Evolutionary conservation across 768 basidiomycete species (phyloP), one percentile per base, ranked within the genome.

Genomic region (Pleurotus eryngii): DNA sequence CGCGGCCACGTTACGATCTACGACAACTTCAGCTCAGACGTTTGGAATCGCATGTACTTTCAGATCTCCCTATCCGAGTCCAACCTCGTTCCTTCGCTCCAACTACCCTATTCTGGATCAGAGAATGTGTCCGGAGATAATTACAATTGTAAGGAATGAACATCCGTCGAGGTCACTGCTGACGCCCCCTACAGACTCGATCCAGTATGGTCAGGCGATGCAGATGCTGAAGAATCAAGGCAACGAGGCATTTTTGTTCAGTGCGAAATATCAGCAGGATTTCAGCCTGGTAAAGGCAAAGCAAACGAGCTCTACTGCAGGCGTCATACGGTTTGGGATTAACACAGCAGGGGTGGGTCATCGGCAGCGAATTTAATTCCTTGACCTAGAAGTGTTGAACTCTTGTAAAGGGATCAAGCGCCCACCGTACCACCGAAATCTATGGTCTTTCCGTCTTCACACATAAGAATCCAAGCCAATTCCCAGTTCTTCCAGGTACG

Each of bases 191-290:
- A 17, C 46, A 53, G 50, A 53, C 20, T 20, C 27, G 37, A 53
- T 53, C 50, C 20, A 53, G 18, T 53, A 53, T 15, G 50, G 37
- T 3, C 20, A 53, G 37, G n/a, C 15, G 3, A 53, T 53, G 50
- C 50, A 20, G 17, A 53, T 53, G 50, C 40, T 53, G 35, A 53
- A 40, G 40, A 53, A 53, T 24, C 37, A 53, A 15, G 50, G 50
- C 50, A 53, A 53, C 22, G 50, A 53, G 40, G 20, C 50, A 9
- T 53, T 53, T n/a, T 38, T 17, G 5, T 53, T 53, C 22, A 38
- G 40, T 6, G 50, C 50, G 6, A 38, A 39, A 14, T 53, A 39
- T 15, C 11, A 53, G 14, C n/a, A 53, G 17, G 22, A 12, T 20
- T 53, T 53, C 50, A 53, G 35, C 18, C 50, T 35, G 3, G n/a